Evolutionary conservation across 116 monocot species (phyloP), one percentile per base, ranked within the genome.

Genomic region (Zostera marina): DNA sequence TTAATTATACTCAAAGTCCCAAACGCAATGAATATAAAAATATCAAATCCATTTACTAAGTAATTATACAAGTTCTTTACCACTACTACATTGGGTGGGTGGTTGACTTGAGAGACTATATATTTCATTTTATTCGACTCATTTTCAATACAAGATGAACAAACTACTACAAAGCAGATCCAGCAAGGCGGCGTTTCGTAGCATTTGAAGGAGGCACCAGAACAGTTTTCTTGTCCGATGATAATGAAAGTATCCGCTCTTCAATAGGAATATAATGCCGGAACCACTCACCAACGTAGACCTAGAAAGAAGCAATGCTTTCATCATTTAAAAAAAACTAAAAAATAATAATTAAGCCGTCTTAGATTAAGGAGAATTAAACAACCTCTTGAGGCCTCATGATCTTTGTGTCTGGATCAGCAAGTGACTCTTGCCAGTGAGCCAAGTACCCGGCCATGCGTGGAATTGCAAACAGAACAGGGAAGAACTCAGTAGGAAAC

Each of bases 351-450:
- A n/a, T 7, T 13, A 6, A 56, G 9, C 9, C 1, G 15, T n/a
- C 8, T 5, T 15, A 14, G 15, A 56, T 56, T 56, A 38, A 15
- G 15, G 56, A 38, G 38, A 53, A 53, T 15, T 38, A 26, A 40
- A 7, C 75, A 48, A 96, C 96, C 96, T 96, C 72, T 51, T 85
- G 89, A 19, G 89, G 96, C 58, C 96, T 82, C 74, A 89, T 89
- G 56, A 96, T 96, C 75, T 96, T 96, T 16, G 85, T 89, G 55
- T 96, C 96, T 44, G 96, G 89, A 75, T 89, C 96, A 77, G 88
- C 82, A 20, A 96, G 81, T n/a, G 96, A 96, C 63, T 96, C 96
- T 53, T 82, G 70, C 96, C 96, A 96, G 56, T 96, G 96, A 54
- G 85, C 70, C 43, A 96, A 68, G 46, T 78, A 96, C 22, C 96